Base-by-base conservation (phyloP, 495 filamentous ascomycete species). In the Coniosporium apollinis region DNA sequence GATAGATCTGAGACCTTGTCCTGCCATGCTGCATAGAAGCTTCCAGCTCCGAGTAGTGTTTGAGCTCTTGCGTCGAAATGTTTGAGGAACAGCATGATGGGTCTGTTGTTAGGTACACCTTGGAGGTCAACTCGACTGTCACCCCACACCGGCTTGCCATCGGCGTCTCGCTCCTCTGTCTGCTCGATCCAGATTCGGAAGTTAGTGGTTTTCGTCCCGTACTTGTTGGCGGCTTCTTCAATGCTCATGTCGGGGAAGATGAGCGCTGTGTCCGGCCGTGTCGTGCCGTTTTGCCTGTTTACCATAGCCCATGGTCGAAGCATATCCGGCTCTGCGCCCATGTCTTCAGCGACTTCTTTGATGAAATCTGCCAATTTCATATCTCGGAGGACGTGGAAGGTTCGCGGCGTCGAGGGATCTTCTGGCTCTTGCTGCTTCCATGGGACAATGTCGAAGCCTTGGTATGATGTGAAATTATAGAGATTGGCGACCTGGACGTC, bases 201-300 rank as follows among this genome's bases (percentile, higher is more conserved):
- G n/a, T 67, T 59, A 20, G 67, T 68, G 28, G 75, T 72, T 46
- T 85, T 72, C 13, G 75, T 83, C 32, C 67, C 71, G 41, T 65
- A 70, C 49, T 67, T 80, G 46, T 55, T 66, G 43, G 70, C 72
- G 38, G 79, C 79, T 29, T 91, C 81, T 48, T 94, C 87, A 11
- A 94, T 61, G 4, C 77, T 82, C 57, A 82, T 78, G n/a, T 74
- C 65, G 2, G 69, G 58, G 37, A 89, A 80, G 40, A 65, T 66
- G 32, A 96, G 69, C 3, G 85, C 80, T 31, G 79, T 72, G 50
- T 99, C 89, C 1, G 91, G 89, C 18, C 89, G 70, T 28, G 79
- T 76, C 0, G 89, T 96, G 60, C 93, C 94, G 51, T 99, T 99
- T 49, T 99, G 89, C 7, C 89, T 81, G 48, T 93, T 94, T 0